phyloP scores from a whole-genome alignment of 345 rosid genomes.

The Abelmoschus esculentus region DNA sequence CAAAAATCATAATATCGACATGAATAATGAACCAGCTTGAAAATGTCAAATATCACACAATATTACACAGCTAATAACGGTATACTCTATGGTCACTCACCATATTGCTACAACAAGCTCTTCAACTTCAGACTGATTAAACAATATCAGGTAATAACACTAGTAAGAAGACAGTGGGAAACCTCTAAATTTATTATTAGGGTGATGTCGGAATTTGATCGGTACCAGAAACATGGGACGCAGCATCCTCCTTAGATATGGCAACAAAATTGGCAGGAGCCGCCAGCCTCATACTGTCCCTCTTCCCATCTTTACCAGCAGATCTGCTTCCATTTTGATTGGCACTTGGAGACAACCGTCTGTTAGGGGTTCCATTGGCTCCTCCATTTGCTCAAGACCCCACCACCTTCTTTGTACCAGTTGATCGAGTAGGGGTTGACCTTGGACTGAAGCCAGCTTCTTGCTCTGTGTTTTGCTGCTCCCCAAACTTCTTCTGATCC shows the following conservation, averaged over 20 bases:
- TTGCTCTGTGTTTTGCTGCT: slow-evolving; percentile 72
- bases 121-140: neutral
- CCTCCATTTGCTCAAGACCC: slow-evolving; percentile 76
- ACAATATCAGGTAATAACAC: slow-evolving; percentile 8
- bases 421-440: slow-evolving; percentile 82
- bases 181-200: slow-evolving; percentile 24
- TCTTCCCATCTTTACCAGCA: slow-evolving; percentile 53
- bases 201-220: slow-evolving; percentile 65
- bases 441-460: slow-evolving; percentile 55
- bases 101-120: slow-evolving; percentile 5
- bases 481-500: slow-evolving; percentile 85
- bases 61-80: slow-evolving; percentile 11
- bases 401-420: slow-evolving; percentile 53
- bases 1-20: neutral
- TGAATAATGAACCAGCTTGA: slow-evolving; percentile 2
- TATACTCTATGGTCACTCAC: slow-evolving; percentile 6
- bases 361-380: slow-evolving; percentile 66
- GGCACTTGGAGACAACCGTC: slow-evolving; percentile 71
- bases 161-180: slow-evolving; percentile 1
- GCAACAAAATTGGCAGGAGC: slow-evolving; percentile 67
- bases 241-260: slow-evolving; percentile 60
- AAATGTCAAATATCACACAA: slow-evolving; percentile 8
- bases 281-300: slow-evolving; percentile 52
- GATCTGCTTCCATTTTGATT: slow-evolving; percentile 74
- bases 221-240: slow-evolving; percentile 58